phyloP scores from a whole-genome alignment of 176 grass and related monocot genomes.

The Juncus inflexus region DNA sequence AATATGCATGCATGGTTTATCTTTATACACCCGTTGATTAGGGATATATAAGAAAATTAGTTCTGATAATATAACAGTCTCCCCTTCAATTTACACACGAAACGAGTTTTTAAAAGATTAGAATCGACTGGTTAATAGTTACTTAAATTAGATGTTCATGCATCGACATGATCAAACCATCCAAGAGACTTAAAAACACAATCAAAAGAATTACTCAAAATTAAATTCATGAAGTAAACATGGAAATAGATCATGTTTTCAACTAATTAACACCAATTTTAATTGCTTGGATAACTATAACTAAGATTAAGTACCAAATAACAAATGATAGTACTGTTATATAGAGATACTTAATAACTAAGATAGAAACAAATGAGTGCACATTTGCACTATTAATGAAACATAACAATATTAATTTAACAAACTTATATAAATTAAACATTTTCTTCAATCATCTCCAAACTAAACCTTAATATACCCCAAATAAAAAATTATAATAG shows the following conservation, averaged over 20 bases:
- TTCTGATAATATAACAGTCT: no score
- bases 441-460: slow-evolving; percentile 6
- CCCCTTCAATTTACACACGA: no score
- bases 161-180: no score
- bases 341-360: background rate
- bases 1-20: background rate
- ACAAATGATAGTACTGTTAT: background rate
- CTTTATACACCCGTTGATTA: no score
- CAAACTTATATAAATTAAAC: slow-evolving; percentile 16
- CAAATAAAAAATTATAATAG: background rate
- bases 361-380: slow-evolving; percentile 14
- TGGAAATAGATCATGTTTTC: background rate
- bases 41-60: no score
- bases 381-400: slow-evolving; percentile 7
- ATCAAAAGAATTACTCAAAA: no score
- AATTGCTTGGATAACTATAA: no score
- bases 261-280: slow-evolving; percentile 2
- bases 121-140: no score
- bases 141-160: no score
- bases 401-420: slow-evolving; percentile 15
- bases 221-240: background rate
- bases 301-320: no score
- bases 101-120: no score
- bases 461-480: slow-evolving; percentile 1
- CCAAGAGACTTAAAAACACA: no score